Conservation (phyloP, 345 rosid species). For the Eucalyptus tenuipes region DNA sequence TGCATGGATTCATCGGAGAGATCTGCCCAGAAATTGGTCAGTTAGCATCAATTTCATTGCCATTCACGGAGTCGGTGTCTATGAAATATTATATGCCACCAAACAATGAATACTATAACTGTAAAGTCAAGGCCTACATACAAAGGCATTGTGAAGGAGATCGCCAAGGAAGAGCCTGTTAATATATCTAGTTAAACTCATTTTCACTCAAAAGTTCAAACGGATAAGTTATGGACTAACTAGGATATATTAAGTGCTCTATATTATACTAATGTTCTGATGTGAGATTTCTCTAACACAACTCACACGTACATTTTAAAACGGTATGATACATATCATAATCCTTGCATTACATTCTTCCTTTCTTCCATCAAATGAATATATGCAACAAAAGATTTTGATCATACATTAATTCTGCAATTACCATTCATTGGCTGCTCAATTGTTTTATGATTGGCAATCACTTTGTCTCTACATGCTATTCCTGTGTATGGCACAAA, state of each 20-base stretch:
- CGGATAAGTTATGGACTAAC: too few relatives aligned
- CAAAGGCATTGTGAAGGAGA: not conserved
- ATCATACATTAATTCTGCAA: not conserved
- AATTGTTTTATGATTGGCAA: not conserved
- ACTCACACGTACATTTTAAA: too few relatives aligned
- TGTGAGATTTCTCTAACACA: too few relatives aligned
- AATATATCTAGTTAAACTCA: too few relatives aligned
- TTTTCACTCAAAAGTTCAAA: too few relatives aligned
- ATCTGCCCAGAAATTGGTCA: not conserved
- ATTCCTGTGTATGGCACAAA: not conserved
- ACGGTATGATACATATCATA: not conserved
- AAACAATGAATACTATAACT: not conserved
- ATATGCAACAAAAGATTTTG: not conserved
- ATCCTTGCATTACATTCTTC: not conserved
- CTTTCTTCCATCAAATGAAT: not conserved
- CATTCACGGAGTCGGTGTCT: not conserved
- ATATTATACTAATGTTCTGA: too few relatives aligned
- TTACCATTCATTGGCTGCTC: not conserved
- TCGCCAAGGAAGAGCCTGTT: too few relatives aligned
- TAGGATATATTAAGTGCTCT: rapidly evolving
- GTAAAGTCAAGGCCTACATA: not conserved
- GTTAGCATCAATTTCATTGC: not conserved
- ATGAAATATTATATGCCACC: not conserved
- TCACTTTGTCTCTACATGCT: not conserved
- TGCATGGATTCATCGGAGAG: not conserved